These are phyloP conservation scores for Populus tomentosa DNA, from an alignment of 441 rosid species.

Conservation along the genomic window DNA sequence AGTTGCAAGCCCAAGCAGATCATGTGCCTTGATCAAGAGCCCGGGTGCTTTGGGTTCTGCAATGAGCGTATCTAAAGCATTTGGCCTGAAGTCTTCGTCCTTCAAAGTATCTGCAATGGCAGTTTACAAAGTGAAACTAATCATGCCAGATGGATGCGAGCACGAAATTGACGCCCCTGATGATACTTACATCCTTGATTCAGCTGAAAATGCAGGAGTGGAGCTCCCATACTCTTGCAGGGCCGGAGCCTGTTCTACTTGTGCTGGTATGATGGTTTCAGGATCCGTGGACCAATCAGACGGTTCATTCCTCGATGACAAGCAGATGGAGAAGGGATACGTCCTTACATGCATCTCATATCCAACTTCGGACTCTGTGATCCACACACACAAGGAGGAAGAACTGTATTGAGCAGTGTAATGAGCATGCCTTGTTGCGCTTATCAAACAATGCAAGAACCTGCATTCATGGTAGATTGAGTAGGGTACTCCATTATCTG, in stretches of 20 bases:
- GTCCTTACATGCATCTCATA: conserved; percentile 72
- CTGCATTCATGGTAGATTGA: not conserved
- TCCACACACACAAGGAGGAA: conserved; percentile 73
- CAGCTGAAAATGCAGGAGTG: conserved; percentile 71
- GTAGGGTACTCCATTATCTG: not conserved
- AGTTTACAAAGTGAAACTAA: conserved; percentile 69
- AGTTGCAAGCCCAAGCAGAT: not conserved
- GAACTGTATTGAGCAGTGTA: conserved; percentile 47
- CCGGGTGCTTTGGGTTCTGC: conserved; percentile 18
- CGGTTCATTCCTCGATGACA: conserved; percentile 69
- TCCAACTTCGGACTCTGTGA: conserved; percentile 68
- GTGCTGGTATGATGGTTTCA: conserved; percentile 54
- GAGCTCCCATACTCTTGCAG: conserved; percentile 88
- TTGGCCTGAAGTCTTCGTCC: conserved; percentile 33
- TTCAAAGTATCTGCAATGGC: conserved; percentile 48
- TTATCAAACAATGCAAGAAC: not conserved
- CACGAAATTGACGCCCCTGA: conserved; percentile 57
- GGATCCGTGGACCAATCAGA: conserved; percentile 74
- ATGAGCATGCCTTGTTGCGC: not conserved
- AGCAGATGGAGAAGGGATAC: conserved; percentile 51
- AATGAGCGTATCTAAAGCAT: conserved; percentile 18
- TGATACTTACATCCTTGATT: conserved; percentile 61
- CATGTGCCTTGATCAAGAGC: conserved; percentile 18
- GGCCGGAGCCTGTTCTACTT: conserved; percentile 90
- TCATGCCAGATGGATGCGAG: conserved; percentile 63